These are phyloP conservation scores for Populus euphratica DNA, from an alignment of 345 rosid species.

Conservation along the genomic window DNA sequence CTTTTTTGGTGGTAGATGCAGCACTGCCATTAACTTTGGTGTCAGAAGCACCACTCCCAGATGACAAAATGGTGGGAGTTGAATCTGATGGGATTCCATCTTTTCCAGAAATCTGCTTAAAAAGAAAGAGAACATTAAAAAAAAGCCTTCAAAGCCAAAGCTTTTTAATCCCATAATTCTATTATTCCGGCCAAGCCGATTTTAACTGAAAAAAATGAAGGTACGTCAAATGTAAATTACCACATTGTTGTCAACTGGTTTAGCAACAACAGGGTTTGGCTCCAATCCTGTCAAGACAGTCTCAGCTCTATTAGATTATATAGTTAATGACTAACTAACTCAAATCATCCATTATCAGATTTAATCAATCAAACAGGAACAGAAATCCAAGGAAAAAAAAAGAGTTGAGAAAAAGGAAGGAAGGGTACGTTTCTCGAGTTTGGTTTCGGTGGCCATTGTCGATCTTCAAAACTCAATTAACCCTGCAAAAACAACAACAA, in stretches of 20 bases:
- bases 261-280: constrained; percentile 16
- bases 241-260: constrained; percentile 26
- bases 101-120: constrained; percentile 31
- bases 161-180: background rate
- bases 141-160: too few relatives aligned
- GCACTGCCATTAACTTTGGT: constrained; percentile 26
- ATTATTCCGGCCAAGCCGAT: background rate
- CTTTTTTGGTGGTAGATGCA: constrained; percentile 21
- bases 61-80: constrained; percentile 17
- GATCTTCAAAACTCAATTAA: constrained; percentile 17
- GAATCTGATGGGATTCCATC: constrained; percentile 27
- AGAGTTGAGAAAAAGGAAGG: background rate
- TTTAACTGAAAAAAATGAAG: background rate
- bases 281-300: constrained; percentile 19
- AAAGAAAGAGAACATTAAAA: background rate
- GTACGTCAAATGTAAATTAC: constrained; percentile 20
- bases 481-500: background rate
- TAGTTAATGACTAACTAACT: background rate
- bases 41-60: constrained; percentile 22
- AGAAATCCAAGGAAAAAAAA: background rate
- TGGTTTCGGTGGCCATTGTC: constrained; percentile 33
- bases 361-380: background rate
- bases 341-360: background rate
- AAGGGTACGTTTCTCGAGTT: constrained; percentile 23
- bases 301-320: constrained; percentile 24